A percentile compares a stretch with the other conserved stretches of the same genome.
These are phyloP conservation scores for Pichia inconspicua DNA, from an alignment of 1,139 yeast genomes.

Conservation along the genomic window DNA sequence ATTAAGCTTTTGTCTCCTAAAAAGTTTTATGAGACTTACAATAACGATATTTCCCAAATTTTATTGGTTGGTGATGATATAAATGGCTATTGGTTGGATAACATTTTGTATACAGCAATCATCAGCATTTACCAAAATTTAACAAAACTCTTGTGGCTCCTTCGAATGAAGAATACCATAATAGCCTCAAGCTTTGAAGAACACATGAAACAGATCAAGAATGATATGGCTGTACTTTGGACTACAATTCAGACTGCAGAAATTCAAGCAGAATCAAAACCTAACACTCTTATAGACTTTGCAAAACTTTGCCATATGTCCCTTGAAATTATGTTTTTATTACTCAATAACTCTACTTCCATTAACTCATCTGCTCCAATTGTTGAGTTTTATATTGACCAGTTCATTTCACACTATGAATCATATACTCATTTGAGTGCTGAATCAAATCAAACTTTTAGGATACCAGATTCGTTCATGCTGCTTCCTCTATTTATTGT, in stretches of 20 bases:
- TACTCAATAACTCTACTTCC: constrained; percentile 23
- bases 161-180: constrained; percentile 20
- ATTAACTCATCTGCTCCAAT: constrained; percentile 23
- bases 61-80: background rate
- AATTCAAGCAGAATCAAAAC: constrained; percentile 17
- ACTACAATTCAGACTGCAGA: constrained; percentile 24
- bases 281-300: constrained; percentile 11
- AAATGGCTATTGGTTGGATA: constrained; percentile 29
- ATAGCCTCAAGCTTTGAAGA: constrained; percentile 4
- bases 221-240: constrained; percentile 23
- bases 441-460: background rate
- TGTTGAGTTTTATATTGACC: constrained; percentile 25
- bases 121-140: constrained; percentile 32
- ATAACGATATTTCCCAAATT: constrained; percentile 28
- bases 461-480: constrained; percentile 12
- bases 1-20: constrained; percentile 32
- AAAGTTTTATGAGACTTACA: constrained; percentile 28
- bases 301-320: constrained; percentile 23
- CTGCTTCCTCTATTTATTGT: constrained; percentile 27
- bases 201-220: constrained; percentile 15
- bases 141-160: constrained; percentile 35
- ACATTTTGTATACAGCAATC: constrained; percentile 33
- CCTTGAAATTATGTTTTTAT: constrained; percentile 23
- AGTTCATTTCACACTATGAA: constrained; percentile 23
- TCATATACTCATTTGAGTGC: constrained; percentile 2